A percentile compares a stretch with the other conserved stretches of the same genome.
Conservation (phyloP, 2,329 filamentous ascomycete genomes). For the Claviceps cyperi region DNA sequence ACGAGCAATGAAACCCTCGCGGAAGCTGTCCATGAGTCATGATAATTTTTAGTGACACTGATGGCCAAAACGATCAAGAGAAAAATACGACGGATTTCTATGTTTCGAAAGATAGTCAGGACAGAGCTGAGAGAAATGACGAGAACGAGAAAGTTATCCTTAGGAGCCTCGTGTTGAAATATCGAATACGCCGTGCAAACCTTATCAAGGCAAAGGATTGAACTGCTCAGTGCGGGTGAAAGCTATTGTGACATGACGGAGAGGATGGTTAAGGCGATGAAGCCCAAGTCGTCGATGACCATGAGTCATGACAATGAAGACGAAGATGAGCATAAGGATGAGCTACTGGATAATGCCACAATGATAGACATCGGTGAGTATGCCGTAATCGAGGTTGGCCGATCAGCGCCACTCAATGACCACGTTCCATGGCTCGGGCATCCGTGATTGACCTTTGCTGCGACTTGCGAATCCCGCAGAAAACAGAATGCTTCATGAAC, state of each 20-base stretch:
- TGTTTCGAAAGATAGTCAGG: conserved; percentile 4
- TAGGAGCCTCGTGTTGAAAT: conserved; percentile 9
- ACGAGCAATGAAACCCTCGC: not conserved
- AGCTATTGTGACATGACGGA: conserved; percentile 7
- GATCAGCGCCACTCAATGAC: no score
- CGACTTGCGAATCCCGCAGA: no score
- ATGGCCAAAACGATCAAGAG: not conserved
- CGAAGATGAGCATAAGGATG: conserved; percentile 8
- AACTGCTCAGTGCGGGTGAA: conserved; percentile 9
- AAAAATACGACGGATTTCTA: not conserved
- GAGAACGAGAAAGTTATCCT: conserved; percentile 8
- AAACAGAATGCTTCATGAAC: no score
- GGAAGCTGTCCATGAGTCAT: not conserved
- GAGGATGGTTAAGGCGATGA: conserved; percentile 10
- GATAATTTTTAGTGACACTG: conserved; percentile 3
- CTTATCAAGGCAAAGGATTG: conserved; percentile 4
- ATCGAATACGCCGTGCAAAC: conserved; percentile 11
- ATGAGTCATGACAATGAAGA: conserved; percentile 5
- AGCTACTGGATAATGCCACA: conserved; percentile 11
- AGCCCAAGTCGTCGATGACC: conserved; percentile 10
- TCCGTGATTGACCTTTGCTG: no score
- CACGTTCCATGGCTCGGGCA: no score
- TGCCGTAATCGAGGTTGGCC: no score
- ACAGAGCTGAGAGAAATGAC: not conserved
- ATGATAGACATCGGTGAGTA: no score